Base-by-base conservation (phyloP, 2,329 filamentous ascomycete species). In the Mycosphaerella arachidis region DNA sequence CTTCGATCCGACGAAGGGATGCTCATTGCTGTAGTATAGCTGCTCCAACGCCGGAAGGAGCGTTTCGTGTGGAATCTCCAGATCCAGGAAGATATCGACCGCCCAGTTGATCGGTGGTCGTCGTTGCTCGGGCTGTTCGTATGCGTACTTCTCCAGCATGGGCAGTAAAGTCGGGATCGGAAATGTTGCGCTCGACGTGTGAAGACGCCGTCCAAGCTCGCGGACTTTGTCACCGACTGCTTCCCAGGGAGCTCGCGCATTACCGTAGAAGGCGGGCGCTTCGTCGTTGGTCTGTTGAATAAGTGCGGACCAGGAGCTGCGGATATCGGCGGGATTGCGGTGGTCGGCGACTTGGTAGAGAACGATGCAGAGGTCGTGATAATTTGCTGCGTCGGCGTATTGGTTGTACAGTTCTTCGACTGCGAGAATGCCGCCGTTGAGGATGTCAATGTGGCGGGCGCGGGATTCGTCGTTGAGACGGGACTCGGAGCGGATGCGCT, bases 311-410 rank as follows among this genome's bases (percentile, higher is more conserved):
- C 94, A 99, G 3, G 91, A 95, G 45, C 87, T 82, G 57, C 84
- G 83, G 68, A 99, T 94, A 63, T 94, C 90, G 46, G 90, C 86
- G 1, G 91, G 82, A 70, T 93, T 95, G 68, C 93, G 89, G 78
- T 96, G 91, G 74, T 97, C 92, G 50, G 93, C 93, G 1, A 89
- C 85, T 74, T 95, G 89, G 79, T 92, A 97, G 70, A 99, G 96
- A 61, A 93, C 82, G 8, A 99, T 84, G 72, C 91, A 96, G 54
- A 99, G 84, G 72, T 97, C 94, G 76, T 92, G 93, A 80, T 99
- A 99, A 53, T 86, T 88, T 1, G 91, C 94, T 70, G 91, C 88
- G 71, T 97, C 92, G 57, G 92, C 91, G 70, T 92, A 99, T 64
- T 86, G 80, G 72, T 97, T 96, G 78, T 91, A 99, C n/a, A 99